Conservation (phyloP, 768 basidiomycete genomes). For the Gyrodon lividus region DNA sequence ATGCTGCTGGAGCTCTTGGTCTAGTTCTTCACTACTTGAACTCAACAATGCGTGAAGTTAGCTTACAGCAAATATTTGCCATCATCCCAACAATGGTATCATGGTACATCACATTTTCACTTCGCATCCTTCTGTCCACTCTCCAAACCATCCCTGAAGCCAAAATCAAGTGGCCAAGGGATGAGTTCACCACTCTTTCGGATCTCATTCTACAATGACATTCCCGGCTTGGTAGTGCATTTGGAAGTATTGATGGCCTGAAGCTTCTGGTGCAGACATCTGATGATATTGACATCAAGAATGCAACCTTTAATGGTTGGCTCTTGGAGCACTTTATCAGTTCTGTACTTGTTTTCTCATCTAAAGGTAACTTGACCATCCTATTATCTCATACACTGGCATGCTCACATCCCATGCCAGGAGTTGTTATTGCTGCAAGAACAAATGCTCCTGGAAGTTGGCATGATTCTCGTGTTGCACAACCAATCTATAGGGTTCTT, state of each 20-base stretch:
- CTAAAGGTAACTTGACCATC: conserved; percentile 20
- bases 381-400: no score
- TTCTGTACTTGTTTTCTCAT: conserved; percentile 37
- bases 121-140: conserved; percentile 30
- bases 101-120: conserved; percentile 35
- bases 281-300: conserved; percentile 41
- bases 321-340: conserved; percentile 40
- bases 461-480: conserved; percentile 46
- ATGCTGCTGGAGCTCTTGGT: conserved; percentile 40
- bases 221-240: conserved; percentile 35
- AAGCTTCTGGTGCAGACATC: conserved; percentile 38
- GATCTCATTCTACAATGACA: conserved; percentile 31
- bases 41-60: conserved; percentile 38
- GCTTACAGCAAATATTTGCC: conserved; percentile 43
- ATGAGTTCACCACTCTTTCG: conserved; percentile 28
- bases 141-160: conserved; percentile 32
- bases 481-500: conserved; percentile 38
- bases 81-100: conserved; percentile 38
- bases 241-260: conserved; percentile 43
- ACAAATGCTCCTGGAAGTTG: conserved; percentile 48
- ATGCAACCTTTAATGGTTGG: conserved; percentile 49
- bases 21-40: conserved; percentile 41
- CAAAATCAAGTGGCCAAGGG: conserved; percentile 27
- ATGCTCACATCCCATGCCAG: conserved; percentile 17
- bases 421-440: conserved; percentile 33